Conservation (phyloP, 768 basidiomycete species). For the Xerocomellus chrysenteron region DNA sequence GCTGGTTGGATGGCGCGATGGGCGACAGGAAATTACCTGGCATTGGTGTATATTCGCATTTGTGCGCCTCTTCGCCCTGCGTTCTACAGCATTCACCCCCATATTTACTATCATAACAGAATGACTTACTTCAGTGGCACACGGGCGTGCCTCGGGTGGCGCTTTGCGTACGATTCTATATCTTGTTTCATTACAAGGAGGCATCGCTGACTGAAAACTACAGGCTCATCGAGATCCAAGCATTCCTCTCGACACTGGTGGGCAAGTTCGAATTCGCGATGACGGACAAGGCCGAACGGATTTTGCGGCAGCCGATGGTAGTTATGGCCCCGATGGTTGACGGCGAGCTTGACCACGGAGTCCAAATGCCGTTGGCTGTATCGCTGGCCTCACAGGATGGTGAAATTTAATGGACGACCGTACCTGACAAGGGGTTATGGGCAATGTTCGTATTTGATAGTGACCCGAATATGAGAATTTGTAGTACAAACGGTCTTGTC, state of each 20-base stretch:
- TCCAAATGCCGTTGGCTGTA: conserved; percentile 28
- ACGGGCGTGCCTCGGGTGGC: conserved; percentile 27
- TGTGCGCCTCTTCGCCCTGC: neutral
- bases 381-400: conserved; percentile 9
- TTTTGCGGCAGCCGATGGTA: conserved; percentile 24
- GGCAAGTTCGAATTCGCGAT: conserved; percentile 50
- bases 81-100: neutral
- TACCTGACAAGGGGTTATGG: neutral
- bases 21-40: conserved; percentile 5
- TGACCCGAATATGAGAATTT: no score
- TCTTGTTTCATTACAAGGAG: neutral
- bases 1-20: conserved; percentile 4
- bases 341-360: conserved; percentile 30
- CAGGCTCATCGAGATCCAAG: conserved; percentile 50
- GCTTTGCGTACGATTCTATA: conserved; percentile 22
- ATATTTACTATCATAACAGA: neutral
- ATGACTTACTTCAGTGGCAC: conserved; percentile 18
- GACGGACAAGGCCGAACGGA: conserved; percentile 25
- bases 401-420: neutral
- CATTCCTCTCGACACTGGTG: conserved; percentile 53
- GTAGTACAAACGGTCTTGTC: no score
- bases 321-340: conserved; percentile 38
- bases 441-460: no score
- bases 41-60: conserved; percentile 14
- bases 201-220: neutral